Base-by-base conservation (phyloP, 1,284 basidiomycete species). In the Amylostereum areolatum region DNA sequence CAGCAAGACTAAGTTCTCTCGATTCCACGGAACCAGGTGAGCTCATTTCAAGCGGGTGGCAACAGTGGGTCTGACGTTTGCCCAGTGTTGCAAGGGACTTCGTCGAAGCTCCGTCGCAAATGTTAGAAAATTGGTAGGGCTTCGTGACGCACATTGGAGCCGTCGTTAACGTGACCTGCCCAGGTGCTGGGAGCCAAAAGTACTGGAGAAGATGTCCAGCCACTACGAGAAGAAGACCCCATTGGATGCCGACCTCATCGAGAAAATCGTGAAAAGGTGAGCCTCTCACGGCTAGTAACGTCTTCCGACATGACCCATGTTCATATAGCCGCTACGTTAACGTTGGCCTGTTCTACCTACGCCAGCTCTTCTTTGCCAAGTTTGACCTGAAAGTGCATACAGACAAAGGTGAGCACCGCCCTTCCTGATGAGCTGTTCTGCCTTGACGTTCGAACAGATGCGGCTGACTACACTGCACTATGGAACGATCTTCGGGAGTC, bases 41-140 rank as follows among this genome's bases (percentile, higher is more conserved):
- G 64, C 59, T 18, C 18, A 18, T 18, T 18, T 18, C 18, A 18
- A 18, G 18, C 18, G 18, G 18, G 18, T 18, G 18, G 18, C 18
- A 18, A 18, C 18, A 18, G 18, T 18, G 18, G 18, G 18, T 18
- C 24, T 43, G 35, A 46, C 43, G 34, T 35, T 37, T 47, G 48
- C 47, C 11, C 56, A 80, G 77, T 39, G 87, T 90, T 33, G 85
- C 85, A 1, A 64, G 85, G 11, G 91, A 94, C 67, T 94, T 93
- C 57, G 89, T 90, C 5, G 90, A 92, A 66, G 88, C 89, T 0
- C 91, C 89, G 0, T 86, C 83, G 18, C 89, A 93, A 68, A 92
- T 93, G 91, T 71, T 93, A 52, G 92, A 94, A 68, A 91, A 93
- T 62, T 94, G 90, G 91, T 82, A 42, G 6, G 70, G 52, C 18